These are phyloP conservation scores for Amanita muscaria DNA, from an alignment of 768 basidiomycete species.

Conservation along the genomic window DNA sequence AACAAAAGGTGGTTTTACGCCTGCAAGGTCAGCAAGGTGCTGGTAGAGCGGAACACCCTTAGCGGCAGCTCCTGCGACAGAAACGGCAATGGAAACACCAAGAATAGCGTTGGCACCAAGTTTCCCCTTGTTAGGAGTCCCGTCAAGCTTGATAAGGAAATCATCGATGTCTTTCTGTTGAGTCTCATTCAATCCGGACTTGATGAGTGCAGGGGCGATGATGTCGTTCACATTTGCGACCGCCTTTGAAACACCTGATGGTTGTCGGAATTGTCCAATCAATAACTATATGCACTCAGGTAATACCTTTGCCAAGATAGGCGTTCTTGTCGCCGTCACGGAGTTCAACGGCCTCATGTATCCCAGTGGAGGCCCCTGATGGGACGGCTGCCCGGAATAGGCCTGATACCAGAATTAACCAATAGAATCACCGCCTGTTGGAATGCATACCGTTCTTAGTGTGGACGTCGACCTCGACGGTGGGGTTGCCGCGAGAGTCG, in stretches of 20 bases:
- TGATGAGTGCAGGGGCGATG: slow-evolving; percentile 85
- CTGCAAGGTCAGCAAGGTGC: slow-evolving; percentile 93
- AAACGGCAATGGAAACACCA: slow-evolving; percentile 93
- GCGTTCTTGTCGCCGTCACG: slow-evolving; percentile 90
- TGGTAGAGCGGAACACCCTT: slow-evolving; percentile 94
- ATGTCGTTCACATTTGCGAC: slow-evolving; percentile 88
- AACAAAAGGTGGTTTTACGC: slow-evolving; percentile 88
- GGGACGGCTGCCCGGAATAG: slow-evolving; percentile 93
- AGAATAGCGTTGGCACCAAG: slow-evolving; percentile 99
- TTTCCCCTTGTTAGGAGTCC: slow-evolving; percentile 97
- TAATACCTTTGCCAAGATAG: slow-evolving; percentile 91
- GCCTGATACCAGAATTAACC: slow-evolving; percentile 38
- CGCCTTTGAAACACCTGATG: slow-evolving; percentile 83
- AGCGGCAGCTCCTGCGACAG: slow-evolving; percentile 89
- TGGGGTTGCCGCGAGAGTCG: slow-evolving; percentile 97
- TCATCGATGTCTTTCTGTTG: slow-evolving; percentile 94
- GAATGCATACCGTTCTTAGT: slow-evolving; percentile 66
- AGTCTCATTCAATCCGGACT: slow-evolving; percentile 75
- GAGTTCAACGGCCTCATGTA: slow-evolving; percentile 98
- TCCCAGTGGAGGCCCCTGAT: slow-evolving; percentile 96
- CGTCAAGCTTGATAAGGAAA: slow-evolving; percentile 96
- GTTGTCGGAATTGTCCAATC: slow-evolving; percentile 1
- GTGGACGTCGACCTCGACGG: slow-evolving; percentile 87
- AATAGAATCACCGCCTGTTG: slow-evolving; percentile 3
- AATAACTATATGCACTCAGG: slow-evolving; percentile 4